Percentiles rank a stretch among this genome's conserved stretches.
Evolutionary conservation across 805 yeast genomes (phyloP).

Genomic region (Ogataea trehaloabstinens): DNA sequence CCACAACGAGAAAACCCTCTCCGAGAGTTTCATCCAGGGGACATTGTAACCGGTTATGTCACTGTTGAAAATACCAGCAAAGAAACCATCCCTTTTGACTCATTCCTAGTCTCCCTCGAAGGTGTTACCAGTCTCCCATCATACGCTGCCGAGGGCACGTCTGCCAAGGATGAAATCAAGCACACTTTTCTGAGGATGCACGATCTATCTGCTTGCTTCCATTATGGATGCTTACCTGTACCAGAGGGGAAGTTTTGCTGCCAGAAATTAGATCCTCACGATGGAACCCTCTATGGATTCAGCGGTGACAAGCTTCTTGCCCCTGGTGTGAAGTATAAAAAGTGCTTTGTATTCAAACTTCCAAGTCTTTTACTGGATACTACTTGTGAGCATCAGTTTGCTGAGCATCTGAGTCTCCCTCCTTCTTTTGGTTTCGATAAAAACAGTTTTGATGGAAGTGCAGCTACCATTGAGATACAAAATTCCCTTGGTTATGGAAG

Average conservation of each 20-base stretch:
- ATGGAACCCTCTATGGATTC: conserved; percentile 36
- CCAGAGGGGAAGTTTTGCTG: background rate
- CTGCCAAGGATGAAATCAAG: conserved; percentile 8
- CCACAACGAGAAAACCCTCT: conserved; percentile 33
- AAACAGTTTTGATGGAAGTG: conserved; percentile 23
- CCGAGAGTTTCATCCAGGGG: conserved; percentile 67
- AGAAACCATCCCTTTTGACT: conserved; percentile 52
- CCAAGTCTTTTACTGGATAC: conserved; percentile 53
- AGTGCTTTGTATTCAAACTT: conserved; percentile 54
- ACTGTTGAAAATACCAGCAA: conserved; percentile 40
- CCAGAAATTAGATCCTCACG: conserved; percentile 22
- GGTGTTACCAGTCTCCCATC: conserved; percentile 38
- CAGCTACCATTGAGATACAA: conserved; percentile 26
- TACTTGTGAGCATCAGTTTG: conserved; percentile 43
- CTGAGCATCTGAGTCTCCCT: conserved; percentile 36
- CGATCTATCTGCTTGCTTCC: conserved; percentile 53
- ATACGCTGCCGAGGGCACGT: background rate
- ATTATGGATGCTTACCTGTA: conserved; percentile 32
- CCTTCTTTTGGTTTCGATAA: conserved; percentile 41
- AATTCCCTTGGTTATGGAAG: conserved; percentile 56
- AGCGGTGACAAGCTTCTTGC: conserved; percentile 42
- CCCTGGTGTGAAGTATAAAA: conserved; percentile 51
- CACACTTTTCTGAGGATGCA: conserved; percentile 45
- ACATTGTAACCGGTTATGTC: conserved; percentile 57
- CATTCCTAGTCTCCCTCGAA: conserved; percentile 58